Evolutionary conservation across 805 yeast species (phyloP), one percentile per base, ranked within the genome.

Genomic region (Wickerhamiella hasegawae): DNA sequence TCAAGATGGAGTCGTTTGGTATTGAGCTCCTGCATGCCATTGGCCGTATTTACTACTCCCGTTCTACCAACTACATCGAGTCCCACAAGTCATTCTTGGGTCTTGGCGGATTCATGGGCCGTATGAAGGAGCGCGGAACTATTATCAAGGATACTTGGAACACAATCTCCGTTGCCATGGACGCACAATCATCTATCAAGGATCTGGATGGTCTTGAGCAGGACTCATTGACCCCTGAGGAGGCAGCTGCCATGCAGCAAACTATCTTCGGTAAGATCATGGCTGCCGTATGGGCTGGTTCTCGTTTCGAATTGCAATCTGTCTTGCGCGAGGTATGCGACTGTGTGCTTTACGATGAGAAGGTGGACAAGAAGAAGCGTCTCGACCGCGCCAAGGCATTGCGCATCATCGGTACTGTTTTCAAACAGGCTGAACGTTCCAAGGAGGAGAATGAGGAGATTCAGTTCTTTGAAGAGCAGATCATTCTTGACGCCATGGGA

Each of bases 1-100:
- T 90, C 52, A 90, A 90, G 55, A 71, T 83, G 68, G 98, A 90
- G 63, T 81, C 94, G 36, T 90, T 90, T 60, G 99, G 99, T 11
- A 58, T 87, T 34, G 94, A 87, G 57, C 64, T 90, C 34, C 61
- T 87, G 44, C 68, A 63, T 40, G 68, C 87, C 15, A 77, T 90
- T 41, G 96, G 97, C 15, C 68, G 68, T 40, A 70, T 81, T 4
- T 90, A 90, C 57, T 66, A 66, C 37, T 63, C 69, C 24, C 83
- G 83, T 50, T 93, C 92, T 2, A 63, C 70, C 39, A 81, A 79
- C 18, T 73, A 71, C 39, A 59, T 83, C 35, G 73, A 70, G 49
- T 72, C 95, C 0, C 75, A 76, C 48, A 80, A 74, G 54, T 22
- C 36, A 22, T 78, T 87, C 23, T 69, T 81, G 46, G 98, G 98